phyloP scores from a whole-genome alignment of 176 grass and related monocot genomes.

The Lolium rigidum region DNA sequence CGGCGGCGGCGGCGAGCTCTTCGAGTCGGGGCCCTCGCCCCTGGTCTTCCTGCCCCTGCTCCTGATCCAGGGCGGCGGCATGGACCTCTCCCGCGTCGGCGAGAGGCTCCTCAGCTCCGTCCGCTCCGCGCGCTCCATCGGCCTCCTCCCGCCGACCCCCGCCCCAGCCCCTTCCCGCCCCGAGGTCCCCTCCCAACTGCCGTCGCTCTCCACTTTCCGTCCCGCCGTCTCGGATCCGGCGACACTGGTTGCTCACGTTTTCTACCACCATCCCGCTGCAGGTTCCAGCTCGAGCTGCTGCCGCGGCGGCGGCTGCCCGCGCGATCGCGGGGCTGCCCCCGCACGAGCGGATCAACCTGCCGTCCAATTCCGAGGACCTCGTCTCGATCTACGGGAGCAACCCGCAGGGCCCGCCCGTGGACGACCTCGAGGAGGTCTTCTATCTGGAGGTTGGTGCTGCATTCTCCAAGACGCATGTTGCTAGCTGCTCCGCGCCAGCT shows the following conservation, averaged over 20 bases:
- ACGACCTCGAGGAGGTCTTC: slow-evolving; percentile 89
- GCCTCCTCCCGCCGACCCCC: slow-evolving; percentile 59
- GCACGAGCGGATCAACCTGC: slow-evolving; percentile 74
- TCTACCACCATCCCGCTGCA: slow-evolving; percentile 26
- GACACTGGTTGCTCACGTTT: slow-evolving; percentile 23
- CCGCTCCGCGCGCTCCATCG: slow-evolving; percentile 92
- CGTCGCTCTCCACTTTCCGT: not conserved
- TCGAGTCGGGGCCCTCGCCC: slow-evolving; percentile 72
- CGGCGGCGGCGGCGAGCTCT: slow-evolving; percentile 53
- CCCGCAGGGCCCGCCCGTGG: slow-evolving; percentile 61
- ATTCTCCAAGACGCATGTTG: not conserved
- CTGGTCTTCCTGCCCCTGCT: slow-evolving; percentile 97
- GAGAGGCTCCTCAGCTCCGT: slow-evolving; percentile 98
- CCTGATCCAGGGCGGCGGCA: slow-evolving; percentile 93
- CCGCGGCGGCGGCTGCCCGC: slow-evolving; percentile 73
- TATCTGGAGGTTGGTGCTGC: slow-evolving; percentile 81
- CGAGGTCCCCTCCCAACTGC: slow-evolving; percentile 49
- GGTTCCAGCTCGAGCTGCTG: slow-evolving; percentile 95
- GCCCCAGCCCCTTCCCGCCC: slow-evolving; percentile 53
- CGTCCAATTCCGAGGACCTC: slow-evolving; percentile 75
- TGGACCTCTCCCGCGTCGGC: slow-evolving; percentile 97
- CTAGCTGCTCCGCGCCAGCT: not conserved
- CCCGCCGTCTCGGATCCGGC: not conserved
- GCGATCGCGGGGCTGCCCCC: slow-evolving; percentile 81
- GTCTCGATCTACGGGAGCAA: slow-evolving; percentile 78